Base-by-base conservation (phyloP, 192 early-diverging fungal genomes). In the Mycoemilia scoparia region DNA sequence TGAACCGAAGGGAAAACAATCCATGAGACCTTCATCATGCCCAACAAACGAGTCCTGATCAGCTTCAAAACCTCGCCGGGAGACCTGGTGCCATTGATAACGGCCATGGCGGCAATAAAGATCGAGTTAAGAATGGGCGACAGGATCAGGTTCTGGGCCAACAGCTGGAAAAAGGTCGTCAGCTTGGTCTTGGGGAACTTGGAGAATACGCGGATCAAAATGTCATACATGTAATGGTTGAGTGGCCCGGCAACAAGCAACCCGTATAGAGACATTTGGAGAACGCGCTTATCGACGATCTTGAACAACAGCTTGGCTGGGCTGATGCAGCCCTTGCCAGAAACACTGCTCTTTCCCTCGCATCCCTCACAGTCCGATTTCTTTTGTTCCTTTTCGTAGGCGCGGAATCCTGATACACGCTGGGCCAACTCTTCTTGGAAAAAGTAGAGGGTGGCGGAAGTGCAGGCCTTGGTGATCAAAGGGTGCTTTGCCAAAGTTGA, bases 61-160 rank as follows among this genome's bases (percentile, higher is more conserved):
- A 73, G 50, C 17, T 36, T 36, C 15, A 62, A 44, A 8, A 83
- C 56, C 39, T 67, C 64, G 14, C 24, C 54, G 6, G 66, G 26
- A 14, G 54, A 39, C 41, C 64, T 69, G 21, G 71, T 71, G 31
- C 84, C 84, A 17, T 76, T 76, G 61, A 92, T 79, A 8, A 76
- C 36, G 8, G 82, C 73, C 71, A 87, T 85, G 29, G 79, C 80
- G 19, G 72, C 66, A 25, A 92, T 53, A 55, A 82, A 92, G 32
- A 84, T 78, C 38, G 79, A 65, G 58, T 86, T 87, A 51, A 79
- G 74, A 38, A 87, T 81, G 12, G 87, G 87, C 25, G 79, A 76
- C 34, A 86, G 74, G 34, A 87, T 56, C 16, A 91, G 50, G 47
- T 84, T 80, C 34, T 70, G 57, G 20, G 67, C 70, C 38, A 91